These are phyloP conservation scores for Pseudogymnoascus sp. DNA, from an alignment of 2,329 filamentous ascomycete species.

Conservation along the genomic window DNA sequence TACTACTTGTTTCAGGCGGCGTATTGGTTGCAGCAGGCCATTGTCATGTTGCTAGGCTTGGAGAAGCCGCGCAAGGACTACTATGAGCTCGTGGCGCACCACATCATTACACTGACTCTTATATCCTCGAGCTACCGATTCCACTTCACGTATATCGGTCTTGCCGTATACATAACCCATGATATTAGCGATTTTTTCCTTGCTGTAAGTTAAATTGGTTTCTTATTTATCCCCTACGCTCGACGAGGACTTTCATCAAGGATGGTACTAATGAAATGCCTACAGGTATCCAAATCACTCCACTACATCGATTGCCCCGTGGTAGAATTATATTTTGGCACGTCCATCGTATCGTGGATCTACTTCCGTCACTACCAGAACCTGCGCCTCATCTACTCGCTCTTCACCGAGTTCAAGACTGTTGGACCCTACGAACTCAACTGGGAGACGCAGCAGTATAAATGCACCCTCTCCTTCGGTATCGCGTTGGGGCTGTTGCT, in stretches of 20 bases:
- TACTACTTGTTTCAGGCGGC: slow-evolving; percentile 93
- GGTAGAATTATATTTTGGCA: slow-evolving; percentile 62
- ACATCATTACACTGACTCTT: slow-evolving; percentile 78
- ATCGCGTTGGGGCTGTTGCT: slow-evolving; percentile 58
- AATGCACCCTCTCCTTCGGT: slow-evolving; percentile 59
- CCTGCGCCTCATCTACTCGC: slow-evolving; percentile 63
- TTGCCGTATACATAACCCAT: slow-evolving; percentile 90
- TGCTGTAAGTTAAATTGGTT: slow-evolving; percentile 53
- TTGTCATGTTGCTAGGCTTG: slow-evolving; percentile 77
- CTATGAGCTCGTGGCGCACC: slow-evolving; percentile 84
- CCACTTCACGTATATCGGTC: slow-evolving; percentile 91
- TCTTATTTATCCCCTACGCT: neutral
- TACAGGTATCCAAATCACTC: slow-evolving; percentile 76
- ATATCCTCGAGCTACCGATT: slow-evolving; percentile 87
- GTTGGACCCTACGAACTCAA: slow-evolving; percentile 65
- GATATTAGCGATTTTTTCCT: slow-evolving; percentile 95
- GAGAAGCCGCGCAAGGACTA: slow-evolving; percentile 95
- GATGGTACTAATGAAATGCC: slow-evolving; percentile 10
- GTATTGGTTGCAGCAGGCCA: slow-evolving; percentile 92
- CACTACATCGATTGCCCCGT: slow-evolving; percentile 67
- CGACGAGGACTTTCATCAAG: neutral
- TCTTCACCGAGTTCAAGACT: slow-evolving; percentile 64
- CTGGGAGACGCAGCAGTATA: slow-evolving; percentile 69
- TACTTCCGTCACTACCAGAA: slow-evolving; percentile 82
- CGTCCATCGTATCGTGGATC: slow-evolving; percentile 76